Base-by-base conservation (phyloP, 768 basidiomycete genomes). In the Gautieria morchelliformis region DNA sequence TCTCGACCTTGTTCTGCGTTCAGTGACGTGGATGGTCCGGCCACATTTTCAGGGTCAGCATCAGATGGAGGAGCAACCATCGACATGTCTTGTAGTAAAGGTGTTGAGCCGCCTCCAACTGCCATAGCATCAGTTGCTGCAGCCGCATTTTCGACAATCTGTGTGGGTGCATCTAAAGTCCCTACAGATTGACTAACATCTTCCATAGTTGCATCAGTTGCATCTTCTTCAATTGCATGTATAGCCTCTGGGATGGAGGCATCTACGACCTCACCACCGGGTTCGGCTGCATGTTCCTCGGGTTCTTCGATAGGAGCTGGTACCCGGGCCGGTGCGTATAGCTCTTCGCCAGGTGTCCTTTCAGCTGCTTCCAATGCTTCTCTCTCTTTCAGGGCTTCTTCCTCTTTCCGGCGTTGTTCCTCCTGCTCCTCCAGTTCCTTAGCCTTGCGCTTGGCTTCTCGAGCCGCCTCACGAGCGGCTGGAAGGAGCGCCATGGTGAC, bases 401-500 rank as follows among this genome's bases (percentile, higher is more conserved):
- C 71, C n/a, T 77, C 78, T 61, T 75, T 70, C 49, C 59, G 67
- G 20, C 66, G 69, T 51, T 67, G 67, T 30, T 68, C 68, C 58
- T 74, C 77, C 52, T 68, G 71, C 32, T 68, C 68, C 56, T 74
- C 77, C 53, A 68, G 71, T 39, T 68, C 72, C 63, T 70, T 67
- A 4, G 60, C 65, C 17, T 63, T 53, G 55, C 57, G 39, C 50
- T 68, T 67, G 3, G 67, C 66, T 52, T 61, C 60, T 64, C 79
- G 79, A 22, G 77, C 73, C n/a, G 76, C 77, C 63, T 86, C 83
- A 7, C 85, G 70, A 14, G 91, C 91, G 39, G 84, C 83, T 1
- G 94, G 94, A 33, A 95, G 76, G 35, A 97, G 73, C 5, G 83
- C 79, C 37, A 93, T 70, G 22, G 80, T 69, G 48, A 92, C 73